Conservation (phyloP, 805 yeast species). For the Wickerhamomyces chambardii region DNA sequence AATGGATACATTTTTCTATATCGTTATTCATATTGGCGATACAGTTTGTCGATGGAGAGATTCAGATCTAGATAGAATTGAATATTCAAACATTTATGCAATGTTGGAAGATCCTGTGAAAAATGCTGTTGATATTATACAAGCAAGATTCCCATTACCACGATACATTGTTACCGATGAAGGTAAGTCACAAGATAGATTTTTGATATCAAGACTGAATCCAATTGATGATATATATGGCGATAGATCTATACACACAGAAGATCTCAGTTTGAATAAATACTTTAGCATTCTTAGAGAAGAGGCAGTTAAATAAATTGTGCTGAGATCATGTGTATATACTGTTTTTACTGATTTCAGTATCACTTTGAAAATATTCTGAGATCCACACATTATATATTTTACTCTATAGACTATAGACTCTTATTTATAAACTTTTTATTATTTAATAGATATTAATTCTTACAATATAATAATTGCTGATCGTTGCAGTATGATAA, state of each 20-base stretch:
- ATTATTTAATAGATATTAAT: too few relatives aligned
- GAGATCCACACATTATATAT: too few relatives aligned
- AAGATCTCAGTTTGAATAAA: constrained; percentile 7
- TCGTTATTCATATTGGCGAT: constrained; percentile 87
- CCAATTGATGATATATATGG: constrained; percentile 67
- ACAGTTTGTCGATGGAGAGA: constrained; percentile 91
- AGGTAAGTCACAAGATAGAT: constrained; percentile 96
- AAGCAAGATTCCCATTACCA: constrained; percentile 92
- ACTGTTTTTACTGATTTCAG: too few relatives aligned
- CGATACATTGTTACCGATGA: constrained; percentile 93
- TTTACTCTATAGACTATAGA: too few relatives aligned
- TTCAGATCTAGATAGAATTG: constrained; percentile 79
- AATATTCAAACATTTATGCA: constrained; percentile 72
- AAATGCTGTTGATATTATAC: constrained; percentile 82
- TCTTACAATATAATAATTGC: too few relatives aligned
- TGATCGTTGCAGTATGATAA: too few relatives aligned
- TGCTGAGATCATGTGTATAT: too few relatives aligned
- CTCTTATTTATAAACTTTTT: too few relatives aligned
- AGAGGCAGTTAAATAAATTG: constrained; percentile 3
- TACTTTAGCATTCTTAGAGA: constrained; percentile 4
- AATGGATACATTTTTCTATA: constrained; percentile 92
- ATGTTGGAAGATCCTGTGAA: constrained; percentile 76
- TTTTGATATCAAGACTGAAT: constrained; percentile 84
- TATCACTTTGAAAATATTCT: too few relatives aligned
- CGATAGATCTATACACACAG: constrained; percentile 3